Evolutionary conservation across 495 filamentous ascomycete genomes (phyloP).

Genomic region (Penicillium maclennaniae): DNA sequence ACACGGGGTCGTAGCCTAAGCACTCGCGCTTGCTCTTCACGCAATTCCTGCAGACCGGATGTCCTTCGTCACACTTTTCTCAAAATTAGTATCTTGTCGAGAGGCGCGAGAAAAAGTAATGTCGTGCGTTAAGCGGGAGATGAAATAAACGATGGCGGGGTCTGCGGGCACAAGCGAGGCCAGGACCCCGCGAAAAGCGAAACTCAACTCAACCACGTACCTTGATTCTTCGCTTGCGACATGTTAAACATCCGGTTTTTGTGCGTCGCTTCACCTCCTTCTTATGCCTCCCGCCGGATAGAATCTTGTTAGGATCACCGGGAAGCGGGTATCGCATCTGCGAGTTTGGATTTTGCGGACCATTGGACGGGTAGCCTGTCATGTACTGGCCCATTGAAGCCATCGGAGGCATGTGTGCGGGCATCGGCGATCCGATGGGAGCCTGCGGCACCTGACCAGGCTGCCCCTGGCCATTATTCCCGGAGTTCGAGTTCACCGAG

Average conservation of each 20-base stretch:
- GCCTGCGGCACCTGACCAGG: constrained; percentile 39
- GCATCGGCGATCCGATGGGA: constrained; percentile 43
- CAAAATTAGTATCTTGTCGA: constrained; percentile 15
- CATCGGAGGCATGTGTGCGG: constrained; percentile 38
- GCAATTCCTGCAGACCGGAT: constrained; percentile 94
- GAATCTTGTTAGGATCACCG: constrained; percentile 53
- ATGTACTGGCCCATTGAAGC: constrained; percentile 45
- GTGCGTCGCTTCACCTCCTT: constrained; percentile 99
- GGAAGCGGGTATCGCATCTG: constrained; percentile 44
- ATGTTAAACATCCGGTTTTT: constrained; percentile 96
- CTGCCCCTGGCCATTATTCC: constrained; percentile 30
- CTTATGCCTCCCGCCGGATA: constrained; percentile 83
- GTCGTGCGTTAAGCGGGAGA: constrained; percentile 21
- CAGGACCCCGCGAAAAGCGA: constrained; percentile 37
- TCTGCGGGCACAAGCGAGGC: constrained; percentile 47
- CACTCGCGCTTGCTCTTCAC: constrained; percentile 98
- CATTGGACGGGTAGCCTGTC: constrained; percentile 39
- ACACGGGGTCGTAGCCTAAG: constrained; percentile 95
- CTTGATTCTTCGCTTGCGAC: constrained; percentile 97
- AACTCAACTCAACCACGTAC: constrained; percentile 56
- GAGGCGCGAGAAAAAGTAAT: constrained; percentile 16
- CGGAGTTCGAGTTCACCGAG: constrained; percentile 22
- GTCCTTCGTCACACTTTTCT: constrained; percentile 87
- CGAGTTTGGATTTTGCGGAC: constrained; percentile 29
- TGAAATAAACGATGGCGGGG: constrained; percentile 39